Percentiles rank a stretch among this genome's conserved stretches.
Conservation (phyloP, 768 basidiomycete species). For the Tulasnella sp. region DNA sequence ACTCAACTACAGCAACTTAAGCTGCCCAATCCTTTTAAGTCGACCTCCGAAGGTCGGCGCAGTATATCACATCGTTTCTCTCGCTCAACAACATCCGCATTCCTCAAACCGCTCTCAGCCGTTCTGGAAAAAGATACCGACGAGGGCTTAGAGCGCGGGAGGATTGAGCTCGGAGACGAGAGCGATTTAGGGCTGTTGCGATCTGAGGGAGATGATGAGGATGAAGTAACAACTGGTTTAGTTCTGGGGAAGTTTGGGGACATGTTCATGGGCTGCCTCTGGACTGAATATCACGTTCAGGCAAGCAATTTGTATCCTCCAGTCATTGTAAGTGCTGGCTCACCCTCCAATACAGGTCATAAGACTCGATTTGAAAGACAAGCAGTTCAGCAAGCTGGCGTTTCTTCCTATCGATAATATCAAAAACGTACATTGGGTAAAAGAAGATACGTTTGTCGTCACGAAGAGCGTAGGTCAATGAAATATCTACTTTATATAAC, state of each 20-base stretch:
- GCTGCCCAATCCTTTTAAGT: slow-evolving; percentile 55
- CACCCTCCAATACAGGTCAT: not conserved
- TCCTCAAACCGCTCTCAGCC: slow-evolving; percentile 36
- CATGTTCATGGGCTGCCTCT: slow-evolving; percentile 3
- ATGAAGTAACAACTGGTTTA: not conserved
- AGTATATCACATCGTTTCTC: slow-evolving; percentile 9
- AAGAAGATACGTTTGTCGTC: not conserved
- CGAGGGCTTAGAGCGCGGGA: slow-evolving; percentile 18
- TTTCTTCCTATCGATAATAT: not conserved
- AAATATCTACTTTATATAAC: too few relatives aligned
- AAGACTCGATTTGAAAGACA: not conserved
- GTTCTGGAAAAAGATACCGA: slow-evolving; percentile 21
- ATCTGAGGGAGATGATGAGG: slow-evolving; percentile 19
- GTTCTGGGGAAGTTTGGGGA: not conserved
- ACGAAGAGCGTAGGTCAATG: not conserved
- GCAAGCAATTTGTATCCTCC: not conserved
- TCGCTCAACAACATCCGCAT: not conserved
- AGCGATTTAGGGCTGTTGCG: slow-evolving; percentile 29
- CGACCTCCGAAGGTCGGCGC: not conserved
- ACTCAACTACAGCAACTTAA: slow-evolving; percentile 18
- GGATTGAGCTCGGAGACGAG: slow-evolving; percentile 28
- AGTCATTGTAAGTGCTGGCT: not conserved
- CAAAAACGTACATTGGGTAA: not conserved
- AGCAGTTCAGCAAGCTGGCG: not conserved
- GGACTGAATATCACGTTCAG: not conserved